phyloP scores from a whole-genome alignment of 805 yeast species.

The Nakazawaea pomicola region DNA sequence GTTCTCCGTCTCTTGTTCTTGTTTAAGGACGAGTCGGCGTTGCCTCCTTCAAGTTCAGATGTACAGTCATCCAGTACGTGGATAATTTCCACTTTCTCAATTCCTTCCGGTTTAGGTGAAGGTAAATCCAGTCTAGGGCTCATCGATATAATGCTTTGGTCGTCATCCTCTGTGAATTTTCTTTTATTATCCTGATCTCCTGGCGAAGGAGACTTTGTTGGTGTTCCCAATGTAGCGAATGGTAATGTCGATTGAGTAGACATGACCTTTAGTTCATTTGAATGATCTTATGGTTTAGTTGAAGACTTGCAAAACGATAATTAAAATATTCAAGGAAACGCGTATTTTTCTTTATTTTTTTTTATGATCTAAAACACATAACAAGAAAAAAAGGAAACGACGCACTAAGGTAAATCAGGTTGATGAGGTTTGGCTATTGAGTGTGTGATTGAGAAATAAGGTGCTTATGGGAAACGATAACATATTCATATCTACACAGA shows the following conservation, averaged over 20 bases:
- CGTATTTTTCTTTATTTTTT: too few relatives aligned
- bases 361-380: too few relatives aligned
- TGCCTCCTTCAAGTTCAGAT: not conserved
- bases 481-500: conserved; percentile 11
- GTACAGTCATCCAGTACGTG: not conserved
- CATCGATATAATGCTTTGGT: not conserved
- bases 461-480: not conserved
- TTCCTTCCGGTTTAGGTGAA: conserved; percentile 5
- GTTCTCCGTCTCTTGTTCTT: not conserved
- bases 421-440: too few relatives aligned
- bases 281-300: too few relatives aligned
- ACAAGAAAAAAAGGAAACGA: too few relatives aligned
- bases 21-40: not conserved
- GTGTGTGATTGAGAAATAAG: too few relatives aligned
- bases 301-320: too few relatives aligned
- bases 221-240: conserved; percentile 8
- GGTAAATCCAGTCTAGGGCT: not conserved
- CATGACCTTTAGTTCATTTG: conserved; percentile 1
- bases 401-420: too few relatives aligned
- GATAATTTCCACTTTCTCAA: not conserved
- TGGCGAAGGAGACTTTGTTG: conserved; percentile 1
- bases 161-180: not conserved
- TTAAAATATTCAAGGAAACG: too few relatives aligned
- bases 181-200: not conserved
- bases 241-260: conserved; percentile 11